Percentiles rank a stretch among this genome's conserved stretches.
Conservation (phyloP, 306 rosid genomes). For the Cucurbita ficifolia region DNA sequence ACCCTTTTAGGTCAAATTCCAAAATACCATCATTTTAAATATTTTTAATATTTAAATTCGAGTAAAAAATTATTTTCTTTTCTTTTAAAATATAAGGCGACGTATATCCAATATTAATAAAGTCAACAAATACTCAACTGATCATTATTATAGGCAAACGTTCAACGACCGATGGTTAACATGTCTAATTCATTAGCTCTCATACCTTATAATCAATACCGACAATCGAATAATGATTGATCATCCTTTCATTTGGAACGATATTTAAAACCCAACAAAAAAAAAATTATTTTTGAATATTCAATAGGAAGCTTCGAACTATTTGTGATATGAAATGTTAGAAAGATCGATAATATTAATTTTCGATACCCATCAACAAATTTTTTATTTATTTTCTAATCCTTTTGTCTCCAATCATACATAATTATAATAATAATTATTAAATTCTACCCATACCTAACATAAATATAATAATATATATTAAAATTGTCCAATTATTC, state of each 20-base stretch:
- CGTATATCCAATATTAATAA: background rate
- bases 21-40: background rate
- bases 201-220: background rate
- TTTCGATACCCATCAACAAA: background rate
- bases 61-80: too few species aligned
- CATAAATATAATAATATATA: background rate
- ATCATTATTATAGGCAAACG: background rate
- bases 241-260: background rate
- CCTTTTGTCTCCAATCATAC: background rate
- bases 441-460: background rate
- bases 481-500: background rate
- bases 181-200: background rate
- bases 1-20: background rate
- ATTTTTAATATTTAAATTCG: too few species aligned
- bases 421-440: background rate
- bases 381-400: background rate
- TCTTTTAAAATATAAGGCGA: background rate
- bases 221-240: background rate
- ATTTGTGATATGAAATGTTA: background rate
- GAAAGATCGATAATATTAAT: background rate
- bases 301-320: background rate
- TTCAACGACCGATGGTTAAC: background rate
- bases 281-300: background rate
- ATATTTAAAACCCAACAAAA: background rate
- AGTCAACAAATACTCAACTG: background rate